These are phyloP conservation scores for Nakataea oryzae DNA, from an alignment of 2,329 filamentous ascomycete genomes.

Conservation along the genomic window DNA sequence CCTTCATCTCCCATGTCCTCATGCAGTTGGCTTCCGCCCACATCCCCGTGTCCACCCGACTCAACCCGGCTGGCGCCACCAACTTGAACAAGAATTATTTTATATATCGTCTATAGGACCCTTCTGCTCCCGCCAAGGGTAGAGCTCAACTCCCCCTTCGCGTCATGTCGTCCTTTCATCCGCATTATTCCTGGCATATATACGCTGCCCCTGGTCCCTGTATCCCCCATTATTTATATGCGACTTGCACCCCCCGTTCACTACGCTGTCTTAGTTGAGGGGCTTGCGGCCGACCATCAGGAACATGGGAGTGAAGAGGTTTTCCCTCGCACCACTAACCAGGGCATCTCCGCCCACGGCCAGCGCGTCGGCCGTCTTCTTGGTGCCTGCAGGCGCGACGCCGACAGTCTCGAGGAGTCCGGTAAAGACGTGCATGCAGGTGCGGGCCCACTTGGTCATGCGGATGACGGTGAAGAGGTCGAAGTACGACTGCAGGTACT, in stretches of 20 bases:
- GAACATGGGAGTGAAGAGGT: slow-evolving; percentile 99
- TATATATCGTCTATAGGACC: background rate
- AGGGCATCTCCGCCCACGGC: slow-evolving; percentile 73
- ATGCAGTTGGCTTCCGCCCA: no score
- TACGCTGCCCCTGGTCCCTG: background rate
- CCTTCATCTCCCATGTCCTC: no score
- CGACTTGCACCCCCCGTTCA: no score
- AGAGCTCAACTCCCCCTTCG: no score
- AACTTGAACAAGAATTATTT: background rate
- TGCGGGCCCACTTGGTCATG: slow-evolving; percentile 79
- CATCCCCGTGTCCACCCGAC: background rate
- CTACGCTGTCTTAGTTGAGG: slow-evolving; percentile 17
- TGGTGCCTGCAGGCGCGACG: slow-evolving; percentile 71
- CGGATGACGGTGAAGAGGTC: slow-evolving; percentile 77
- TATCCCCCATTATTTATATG: background rate
- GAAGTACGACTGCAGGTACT: slow-evolving; percentile 67
- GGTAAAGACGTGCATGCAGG: slow-evolving; percentile 64
- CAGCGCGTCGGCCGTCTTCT: slow-evolving; percentile 90
- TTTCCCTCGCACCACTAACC: slow-evolving; percentile 75
- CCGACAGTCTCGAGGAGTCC: slow-evolving; percentile 65
- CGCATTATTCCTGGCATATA: background rate
- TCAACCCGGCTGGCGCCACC: background rate
- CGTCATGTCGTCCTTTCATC: background rate
- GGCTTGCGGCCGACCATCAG: slow-evolving; percentile 92
- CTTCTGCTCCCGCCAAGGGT: background rate